Evolutionary conservation across 805 yeast species (phyloP).

Genomic region (Candida xyloterini): DNA sequence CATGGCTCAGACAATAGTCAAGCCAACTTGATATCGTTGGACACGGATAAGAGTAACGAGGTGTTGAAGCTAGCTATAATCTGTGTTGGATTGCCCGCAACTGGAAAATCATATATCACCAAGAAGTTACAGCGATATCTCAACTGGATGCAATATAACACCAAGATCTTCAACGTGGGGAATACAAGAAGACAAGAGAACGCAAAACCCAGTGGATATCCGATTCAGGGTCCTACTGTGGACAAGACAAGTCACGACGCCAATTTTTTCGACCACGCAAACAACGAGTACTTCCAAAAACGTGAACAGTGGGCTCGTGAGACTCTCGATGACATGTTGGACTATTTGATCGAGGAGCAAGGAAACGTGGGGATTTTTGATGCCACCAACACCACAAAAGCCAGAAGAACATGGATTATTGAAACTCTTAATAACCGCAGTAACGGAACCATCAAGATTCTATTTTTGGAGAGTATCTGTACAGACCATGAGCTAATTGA

Average conservation of each 20-base stretch:
- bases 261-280: slow-evolving; percentile 42
- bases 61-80: slow-evolving; percentile 57
- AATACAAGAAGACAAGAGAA: slow-evolving; percentile 61
- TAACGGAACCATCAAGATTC: slow-evolving; percentile 34
- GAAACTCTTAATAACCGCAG: slow-evolving; percentile 36
- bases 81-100: slow-evolving; percentile 74
- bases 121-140: slow-evolving; percentile 58
- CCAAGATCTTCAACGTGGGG: slow-evolving; percentile 72
- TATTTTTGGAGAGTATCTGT: slow-evolving; percentile 74
- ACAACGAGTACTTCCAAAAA: slow-evolving; percentile 40
- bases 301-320: slow-evolving; percentile 53
- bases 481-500: slow-evolving; percentile 76
- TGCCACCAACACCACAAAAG: slow-evolving; percentile 55
- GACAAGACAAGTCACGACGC: slow-evolving; percentile 35
- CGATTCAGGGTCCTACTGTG: slow-evolving; percentile 35
- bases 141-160: slow-evolving; percentile 59
- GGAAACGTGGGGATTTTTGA: slow-evolving; percentile 58
- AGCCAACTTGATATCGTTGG: slow-evolving; percentile 7
- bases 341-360: slow-evolving; percentile 38
- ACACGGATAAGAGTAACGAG: slow-evolving; percentile 20
- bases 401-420: slow-evolving; percentile 40
- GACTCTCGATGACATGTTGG: slow-evolving; percentile 45
- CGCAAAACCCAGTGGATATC: slow-evolving; percentile 37
- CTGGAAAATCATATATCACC: slow-evolving; percentile 73
- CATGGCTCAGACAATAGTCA: slow-evolving; percentile 9